phyloP scores from a whole-genome alignment of 192 early-diverging fungal genomes.

The Linderina pennispora region DNA sequence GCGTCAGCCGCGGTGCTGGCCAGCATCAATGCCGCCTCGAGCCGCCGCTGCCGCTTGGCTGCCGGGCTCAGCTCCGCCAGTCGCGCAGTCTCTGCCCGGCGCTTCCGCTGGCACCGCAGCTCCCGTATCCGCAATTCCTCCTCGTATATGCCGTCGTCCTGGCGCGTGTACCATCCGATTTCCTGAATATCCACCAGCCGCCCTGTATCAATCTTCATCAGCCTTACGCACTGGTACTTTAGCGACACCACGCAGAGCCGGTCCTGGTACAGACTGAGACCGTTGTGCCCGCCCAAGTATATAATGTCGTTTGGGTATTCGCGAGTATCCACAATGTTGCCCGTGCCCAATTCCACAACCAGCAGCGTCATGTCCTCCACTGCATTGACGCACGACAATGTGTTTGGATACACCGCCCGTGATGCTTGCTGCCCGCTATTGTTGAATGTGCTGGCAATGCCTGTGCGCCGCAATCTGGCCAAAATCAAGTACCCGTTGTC shows the following conservation, averaged over 20 bases:
- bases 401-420: conserved; percentile 10
- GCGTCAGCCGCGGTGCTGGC: too few species aligned
- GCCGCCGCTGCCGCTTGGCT: too few species aligned
- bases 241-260: conserved; percentile 40
- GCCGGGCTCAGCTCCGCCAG: too few species aligned
- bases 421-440: background rate
- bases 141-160: conserved; percentile 35
- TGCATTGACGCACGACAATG: conserved; percentile 21
- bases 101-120: too few species aligned
- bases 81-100: too few species aligned
- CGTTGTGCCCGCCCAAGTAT: conserved; percentile 37
- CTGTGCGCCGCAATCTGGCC: conserved; percentile 16
- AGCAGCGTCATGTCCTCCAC: conserved; percentile 39
- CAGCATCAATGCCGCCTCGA: too few species aligned
- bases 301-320: conserved; percentile 36
- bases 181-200: conserved; percentile 24
- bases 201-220: conserved; percentile 27
- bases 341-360: conserved; percentile 19
- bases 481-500: conserved; percentile 26
- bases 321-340: conserved; percentile 26
- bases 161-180: conserved; percentile 40
- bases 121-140: conserved; percentile 23
- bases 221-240: conserved; percentile 38
- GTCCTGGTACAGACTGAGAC: conserved; percentile 31
- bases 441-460: too few species aligned